Percentiles rank a stretch among this genome's conserved stretches.
phyloP scores from a whole-genome alignment of 805 yeast species.

The Myxozyma vanderwaltii region DNA sequence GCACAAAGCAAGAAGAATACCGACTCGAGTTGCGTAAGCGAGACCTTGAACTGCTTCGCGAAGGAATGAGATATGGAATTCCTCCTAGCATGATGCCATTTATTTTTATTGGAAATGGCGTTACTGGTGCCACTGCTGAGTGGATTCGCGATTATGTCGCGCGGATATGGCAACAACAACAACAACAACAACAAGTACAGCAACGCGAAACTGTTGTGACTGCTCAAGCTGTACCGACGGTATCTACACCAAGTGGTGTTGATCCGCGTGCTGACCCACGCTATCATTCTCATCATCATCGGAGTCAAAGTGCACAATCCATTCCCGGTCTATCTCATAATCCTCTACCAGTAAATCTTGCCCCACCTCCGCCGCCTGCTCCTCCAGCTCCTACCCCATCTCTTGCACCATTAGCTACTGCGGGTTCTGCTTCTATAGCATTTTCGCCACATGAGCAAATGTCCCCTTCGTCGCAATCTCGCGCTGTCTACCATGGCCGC shows the following conservation, averaged over 20 bases:
- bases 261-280: constrained; percentile 10
- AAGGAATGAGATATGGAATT: constrained; percentile 58
- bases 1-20: constrained; percentile 72
- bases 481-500: background rate
- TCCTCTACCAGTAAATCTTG: constrained; percentile 1
- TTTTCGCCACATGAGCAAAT: constrained; percentile 21
- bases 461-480: constrained; percentile 18
- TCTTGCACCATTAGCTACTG: constrained; percentile 11
- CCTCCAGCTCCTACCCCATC: constrained; percentile 18
- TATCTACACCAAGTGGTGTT: constrained; percentile 6
- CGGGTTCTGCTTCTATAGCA: background rate
- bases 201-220: constrained; percentile 9
- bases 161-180: constrained; percentile 32
- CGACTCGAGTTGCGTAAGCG: constrained; percentile 58
- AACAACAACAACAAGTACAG: too few relatives aligned
- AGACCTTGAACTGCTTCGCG: constrained; percentile 58
- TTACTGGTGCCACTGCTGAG: constrained; percentile 31
- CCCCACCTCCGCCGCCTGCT: constrained; percentile 16
- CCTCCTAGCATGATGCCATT: constrained; percentile 63
- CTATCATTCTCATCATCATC: constrained; percentile 18
- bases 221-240: background rate
- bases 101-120: constrained; percentile 49
- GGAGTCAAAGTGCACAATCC: constrained; percentile 25
- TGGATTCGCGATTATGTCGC: constrained; percentile 33
- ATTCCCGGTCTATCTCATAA: constrained; percentile 5